phyloP scores from a whole-genome alignment of 176 grass and related monocot species.

The Poa annua region DNA sequence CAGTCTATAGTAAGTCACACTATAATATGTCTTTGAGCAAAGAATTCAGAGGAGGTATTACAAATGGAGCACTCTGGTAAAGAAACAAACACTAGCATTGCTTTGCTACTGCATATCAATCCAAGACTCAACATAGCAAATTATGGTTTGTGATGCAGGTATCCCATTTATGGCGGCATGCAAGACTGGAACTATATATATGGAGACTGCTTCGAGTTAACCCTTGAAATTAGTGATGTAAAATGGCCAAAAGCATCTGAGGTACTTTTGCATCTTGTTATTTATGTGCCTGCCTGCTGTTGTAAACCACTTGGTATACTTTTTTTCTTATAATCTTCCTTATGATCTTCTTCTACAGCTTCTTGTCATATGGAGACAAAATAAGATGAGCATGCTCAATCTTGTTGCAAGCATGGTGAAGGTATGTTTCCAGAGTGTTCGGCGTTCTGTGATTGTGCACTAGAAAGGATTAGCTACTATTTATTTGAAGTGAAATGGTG shows the following conservation, averaged over 20 bases:
- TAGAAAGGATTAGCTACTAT: neutral
- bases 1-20: conserved; percentile 85
- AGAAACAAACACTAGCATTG: neutral
- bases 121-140: conserved; percentile 19
- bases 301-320: conserved; percentile 8
- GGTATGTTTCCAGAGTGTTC: conserved; percentile 49
- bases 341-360: conserved; percentile 54
- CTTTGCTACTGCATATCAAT: conserved; percentile 4
- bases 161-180: conserved; percentile 99
- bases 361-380: conserved; percentile 83
- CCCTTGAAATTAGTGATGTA: conserved; percentile 88
- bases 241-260: conserved; percentile 94
- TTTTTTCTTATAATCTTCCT: conserved; percentile 37
- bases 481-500: conserved; percentile 20
- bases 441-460: neutral
- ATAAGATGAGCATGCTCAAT: conserved; percentile 94
- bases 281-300: conserved; percentile 13
- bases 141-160: conserved; percentile 60
- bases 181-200: conserved; percentile 99
- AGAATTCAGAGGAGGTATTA: conserved; percentile 95
- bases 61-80: conserved; percentile 92
- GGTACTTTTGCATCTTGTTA: conserved; percentile 53
- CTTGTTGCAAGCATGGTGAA: conserved; percentile 84
- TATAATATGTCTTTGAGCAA: conserved; percentile 96
- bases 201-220: conserved; percentile 94